These are phyloP conservation scores for Ceratocystis alfenasii DNA, from an alignment of 2,329 filamentous ascomycete species.

Conservation along the genomic window DNA sequence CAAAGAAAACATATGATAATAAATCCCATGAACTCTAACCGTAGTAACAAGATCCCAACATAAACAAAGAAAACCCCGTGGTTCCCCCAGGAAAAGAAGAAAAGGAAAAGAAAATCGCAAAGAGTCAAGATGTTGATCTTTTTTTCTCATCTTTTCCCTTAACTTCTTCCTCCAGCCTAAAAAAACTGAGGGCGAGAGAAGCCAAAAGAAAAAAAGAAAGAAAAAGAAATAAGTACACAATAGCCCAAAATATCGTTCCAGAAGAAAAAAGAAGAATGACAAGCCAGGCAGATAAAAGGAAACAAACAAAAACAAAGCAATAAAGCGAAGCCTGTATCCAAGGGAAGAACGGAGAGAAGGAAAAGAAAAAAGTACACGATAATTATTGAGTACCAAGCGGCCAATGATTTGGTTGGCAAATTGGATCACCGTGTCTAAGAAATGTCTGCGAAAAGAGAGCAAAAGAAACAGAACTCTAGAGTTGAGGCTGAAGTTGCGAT, in stretches of 20 bases:
- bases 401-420: background rate
- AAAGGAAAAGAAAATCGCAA: background rate
- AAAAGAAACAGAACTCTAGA: background rate
- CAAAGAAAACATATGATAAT: slow-evolving; percentile 8
- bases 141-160: background rate
- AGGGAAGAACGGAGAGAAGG: slow-evolving; percentile 9
- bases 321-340: slow-evolving; percentile 5
- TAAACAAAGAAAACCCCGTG: background rate
- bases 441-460: background rate
- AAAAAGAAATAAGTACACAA: background rate
- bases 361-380: slow-evolving; percentile 1
- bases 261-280: background rate
- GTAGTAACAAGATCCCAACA: slow-evolving; percentile 10
- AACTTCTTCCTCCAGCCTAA: background rate
- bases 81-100: background rate
- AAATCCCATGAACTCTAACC: slow-evolving; percentile 8
- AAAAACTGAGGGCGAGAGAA: background rate
- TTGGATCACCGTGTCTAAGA: background rate
- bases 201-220: background rate
- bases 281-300: slow-evolving; percentile 10
- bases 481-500: background rate
- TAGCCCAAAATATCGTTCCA: background rate
- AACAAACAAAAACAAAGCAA: background rate
- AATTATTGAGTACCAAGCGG: background rate
- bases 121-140: background rate